phyloP scores from a whole-genome alignment of 2,329 filamentous ascomycete genomes.

The Penicillium verrucosum region DNA sequence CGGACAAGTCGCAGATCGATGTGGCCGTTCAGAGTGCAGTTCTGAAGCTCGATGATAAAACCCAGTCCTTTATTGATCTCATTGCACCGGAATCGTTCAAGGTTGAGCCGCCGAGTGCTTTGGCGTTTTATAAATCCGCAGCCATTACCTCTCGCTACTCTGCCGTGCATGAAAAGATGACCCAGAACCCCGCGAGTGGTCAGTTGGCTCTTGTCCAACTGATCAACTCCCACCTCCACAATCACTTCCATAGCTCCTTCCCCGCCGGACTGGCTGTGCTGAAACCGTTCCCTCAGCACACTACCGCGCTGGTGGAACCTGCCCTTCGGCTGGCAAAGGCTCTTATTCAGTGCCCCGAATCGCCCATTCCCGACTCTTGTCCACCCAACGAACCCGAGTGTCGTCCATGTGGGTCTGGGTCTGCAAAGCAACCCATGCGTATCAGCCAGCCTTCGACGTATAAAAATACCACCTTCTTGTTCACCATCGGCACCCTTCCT shows the following conservation, averaged over 20 bases:
- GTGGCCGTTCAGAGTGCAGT: slow-evolving; percentile 61
- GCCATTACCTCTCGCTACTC: slow-evolving; percentile 65
- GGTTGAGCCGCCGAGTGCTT: slow-evolving; percentile 63
- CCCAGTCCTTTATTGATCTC: slow-evolving; percentile 62
- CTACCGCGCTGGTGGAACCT: slow-evolving; percentile 67
- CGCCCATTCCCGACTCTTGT: slow-evolving; percentile 71
- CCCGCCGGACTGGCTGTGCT: slow-evolving; percentile 73
- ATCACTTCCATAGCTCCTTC: slow-evolving; percentile 78
- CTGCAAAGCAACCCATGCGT: slow-evolving; percentile 57
- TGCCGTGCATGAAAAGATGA: slow-evolving; percentile 62
- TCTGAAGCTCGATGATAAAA: slow-evolving; percentile 53
- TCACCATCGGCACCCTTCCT: slow-evolving; percentile 81
- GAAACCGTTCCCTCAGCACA: slow-evolving; percentile 74
- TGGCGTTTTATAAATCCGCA: slow-evolving; percentile 73
- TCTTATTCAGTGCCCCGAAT: slow-evolving; percentile 70
- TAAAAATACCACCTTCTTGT: slow-evolving; percentile 67
- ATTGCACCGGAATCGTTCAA: slow-evolving; percentile 60
- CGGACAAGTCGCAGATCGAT: slow-evolving; percentile 62
- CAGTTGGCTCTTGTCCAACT: slow-evolving; percentile 66
- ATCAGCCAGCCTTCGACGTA: slow-evolving; percentile 66
- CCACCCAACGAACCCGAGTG: slow-evolving; percentile 78
- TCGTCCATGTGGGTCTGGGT: slow-evolving; percentile 67
- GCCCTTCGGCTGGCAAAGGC: slow-evolving; percentile 70
- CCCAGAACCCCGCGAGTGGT: slow-evolving; percentile 56
- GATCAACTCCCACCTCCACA: slow-evolving; percentile 81